Evolutionary conservation across 805 yeast genomes (phyloP).

Genomic region (Ascoidea rubescens): DNA sequence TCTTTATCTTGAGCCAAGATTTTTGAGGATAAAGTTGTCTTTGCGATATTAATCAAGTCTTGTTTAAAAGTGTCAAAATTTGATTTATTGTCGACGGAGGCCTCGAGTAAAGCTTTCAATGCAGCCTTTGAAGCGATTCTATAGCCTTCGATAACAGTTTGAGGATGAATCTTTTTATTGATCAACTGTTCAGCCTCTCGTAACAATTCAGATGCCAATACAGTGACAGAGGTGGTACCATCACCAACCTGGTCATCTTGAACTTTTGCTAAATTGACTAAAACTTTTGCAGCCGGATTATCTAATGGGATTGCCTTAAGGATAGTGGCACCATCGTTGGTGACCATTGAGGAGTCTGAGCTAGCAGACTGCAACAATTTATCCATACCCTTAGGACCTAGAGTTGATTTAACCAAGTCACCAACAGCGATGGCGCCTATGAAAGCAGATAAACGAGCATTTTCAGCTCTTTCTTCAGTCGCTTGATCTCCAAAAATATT

Average conservation of each 20-base stretch:
- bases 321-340: conserved; percentile 98
- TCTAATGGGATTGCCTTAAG: conserved; percentile 87
- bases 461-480: conserved; percentile 94
- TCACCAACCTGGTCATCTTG: conserved; percentile 99
- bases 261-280: conserved; percentile 88
- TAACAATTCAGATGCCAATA: conserved; percentile 77
- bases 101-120: conserved; percentile 55
- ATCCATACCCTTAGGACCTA: conserved; percentile 99
- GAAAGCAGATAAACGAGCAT: conserved; percentile 93
- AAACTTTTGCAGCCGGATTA: conserved; percentile 92
- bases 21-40: conserved; percentile 86
- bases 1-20: conserved; percentile 91
- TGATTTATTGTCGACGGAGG: conserved; percentile 61
- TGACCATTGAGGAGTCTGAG: conserved; percentile 64
- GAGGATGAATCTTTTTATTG: conserved; percentile 92
- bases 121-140: conserved; percentile 86
- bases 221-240: conserved; percentile 95
- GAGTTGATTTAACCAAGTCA: conserved; percentile 73
- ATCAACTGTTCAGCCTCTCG: conserved; percentile 91
- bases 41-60: conserved; percentile 79
- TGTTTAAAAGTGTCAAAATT: conserved; percentile 47
- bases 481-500: conserved; percentile 96
- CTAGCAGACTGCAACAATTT: conserved; percentile 81
- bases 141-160: conserved; percentile 91
- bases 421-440: conserved; percentile 99